These are phyloP conservation scores for Salix brachista DNA, from an alignment of 345 rosid species.

Conservation along the genomic window DNA sequence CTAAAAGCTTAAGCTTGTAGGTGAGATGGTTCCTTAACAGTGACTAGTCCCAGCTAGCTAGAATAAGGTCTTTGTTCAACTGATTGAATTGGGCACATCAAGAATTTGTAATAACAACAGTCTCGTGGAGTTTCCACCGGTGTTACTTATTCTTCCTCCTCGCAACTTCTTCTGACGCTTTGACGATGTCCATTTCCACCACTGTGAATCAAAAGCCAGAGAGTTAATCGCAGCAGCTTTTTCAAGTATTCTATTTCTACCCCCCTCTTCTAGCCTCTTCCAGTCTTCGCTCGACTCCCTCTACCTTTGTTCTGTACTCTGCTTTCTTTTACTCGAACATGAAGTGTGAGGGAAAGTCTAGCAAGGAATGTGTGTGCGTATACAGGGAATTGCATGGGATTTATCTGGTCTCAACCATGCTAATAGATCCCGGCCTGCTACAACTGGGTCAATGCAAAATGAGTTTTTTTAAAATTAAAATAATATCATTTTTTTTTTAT, in stretches of 20 bases:
- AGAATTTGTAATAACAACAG: slow-evolving; percentile 1
- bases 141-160: too few species aligned
- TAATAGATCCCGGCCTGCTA: too few species aligned
- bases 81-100: background rate
- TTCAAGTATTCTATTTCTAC: background rate
- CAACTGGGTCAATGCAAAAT: too few species aligned
- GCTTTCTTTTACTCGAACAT: background rate
- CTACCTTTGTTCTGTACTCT: background rate
- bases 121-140: too few species aligned
- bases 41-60: background rate
- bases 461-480: too few species aligned
- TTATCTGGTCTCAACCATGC: too few species aligned
- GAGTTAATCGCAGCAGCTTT: background rate
- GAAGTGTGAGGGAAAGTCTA: background rate
- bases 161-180: too few species aligned
- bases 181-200: too few species aligned
- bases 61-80: background rate
- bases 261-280: background rate
- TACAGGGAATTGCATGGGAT: background rate
- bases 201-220: too few species aligned
- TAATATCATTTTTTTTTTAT: too few species aligned
- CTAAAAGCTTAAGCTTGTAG: too few species aligned
- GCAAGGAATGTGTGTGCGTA: background rate
- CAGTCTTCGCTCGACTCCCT: background rate
- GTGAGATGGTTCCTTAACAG: too few species aligned